Evolutionary conservation across 2,329 filamentous ascomycete species (phyloP), one percentile per base, ranked within the genome.

Genomic region (Verticillium nonalfalfae): DNA sequence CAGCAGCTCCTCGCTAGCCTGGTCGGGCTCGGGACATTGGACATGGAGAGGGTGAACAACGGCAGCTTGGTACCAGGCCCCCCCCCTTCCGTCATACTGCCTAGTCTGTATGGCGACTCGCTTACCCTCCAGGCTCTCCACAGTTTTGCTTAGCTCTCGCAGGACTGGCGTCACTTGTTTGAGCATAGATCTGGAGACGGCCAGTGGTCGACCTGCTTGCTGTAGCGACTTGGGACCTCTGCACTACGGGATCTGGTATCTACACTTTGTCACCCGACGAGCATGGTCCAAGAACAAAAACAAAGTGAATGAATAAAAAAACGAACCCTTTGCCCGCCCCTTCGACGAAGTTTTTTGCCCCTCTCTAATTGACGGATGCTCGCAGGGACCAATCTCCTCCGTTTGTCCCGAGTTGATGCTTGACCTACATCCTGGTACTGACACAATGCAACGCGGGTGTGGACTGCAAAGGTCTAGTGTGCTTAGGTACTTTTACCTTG

Each of bases 401-500:
- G n/a, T n/a, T 21, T 50, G 7, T 26, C 40, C 11, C 40, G 26
- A 26, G 26, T 26, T 26, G 26, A 36, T 18, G 11, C 21, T 50
- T 18, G 18, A 50, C n/a, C 26, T 50, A 11, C 21, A 21, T 9
- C 40, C 9, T 7, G 40, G n/a, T 18, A 21, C n/a, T 7, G 40
- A 50, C 21, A 26, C n/a, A 50, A n/a, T 50, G 40, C 40, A 6
- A 50, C 40, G 40, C 40, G 40, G 26, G n/a, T 18, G 40, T 21
- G 18, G 40, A 50, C 40, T 26, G 40, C 9, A 18, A 50, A 21
- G 18, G 57, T 50, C 50, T 59, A 60, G 50, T 59, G 56, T 36
- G 38, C 45, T 45, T 57, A 60, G 66, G 68, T 72, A 72, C 70
- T 70, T 72, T 64, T 64, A 64, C 68, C 60, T 63, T 68, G 66